A percentile compares a stretch with the other conserved stretches of the same genome.
These are phyloP conservation scores for Dentipellis fragilis DNA, from an alignment of 768 basidiomycete genomes.

Conservation along the genomic window DNA sequence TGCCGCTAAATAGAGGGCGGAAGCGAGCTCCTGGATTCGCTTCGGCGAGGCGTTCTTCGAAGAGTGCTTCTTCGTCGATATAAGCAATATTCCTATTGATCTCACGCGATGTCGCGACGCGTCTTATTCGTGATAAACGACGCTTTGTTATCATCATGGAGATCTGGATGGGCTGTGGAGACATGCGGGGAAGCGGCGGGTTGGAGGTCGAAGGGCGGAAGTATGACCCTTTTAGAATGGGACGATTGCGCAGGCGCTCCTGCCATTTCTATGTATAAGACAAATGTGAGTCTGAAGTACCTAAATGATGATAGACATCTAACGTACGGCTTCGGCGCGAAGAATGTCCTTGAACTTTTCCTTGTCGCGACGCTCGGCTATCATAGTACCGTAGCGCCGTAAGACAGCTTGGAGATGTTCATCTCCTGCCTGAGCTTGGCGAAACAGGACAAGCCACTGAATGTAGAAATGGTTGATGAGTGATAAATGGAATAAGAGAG, in stretches of 20 bases:
- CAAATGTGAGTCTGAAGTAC: background rate
- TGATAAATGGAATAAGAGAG: background rate
- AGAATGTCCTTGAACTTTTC: conserved; percentile 36
- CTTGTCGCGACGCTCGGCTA: conserved; percentile 41
- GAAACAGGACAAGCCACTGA: conserved; percentile 55
- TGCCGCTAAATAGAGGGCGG: conserved; percentile 15
- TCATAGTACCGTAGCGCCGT: conserved; percentile 46
- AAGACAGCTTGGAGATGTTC: conserved; percentile 34
- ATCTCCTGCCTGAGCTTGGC: conserved; percentile 45
- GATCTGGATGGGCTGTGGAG: conserved; percentile 68
- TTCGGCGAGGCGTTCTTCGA: conserved; percentile 23
- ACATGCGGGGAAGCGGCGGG: conserved; percentile 67
- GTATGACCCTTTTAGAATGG: conserved; percentile 63
- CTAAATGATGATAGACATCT: background rate
- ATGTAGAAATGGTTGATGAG: background rate
- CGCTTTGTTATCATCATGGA: conserved; percentile 57
- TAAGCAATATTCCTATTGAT: conserved; percentile 26
- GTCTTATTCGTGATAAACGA: conserved; percentile 31
- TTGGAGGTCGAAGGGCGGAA: conserved; percentile 57
- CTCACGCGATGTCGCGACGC: conserved; percentile 27
- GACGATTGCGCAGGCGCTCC: conserved; percentile 40
- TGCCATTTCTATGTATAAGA: conserved; percentile 41
- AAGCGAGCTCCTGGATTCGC: background rate
- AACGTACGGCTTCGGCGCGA: conserved; percentile 42
- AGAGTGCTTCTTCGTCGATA: conserved; percentile 26